Conservation (phyloP, 345 rosid species). For the Linum usitatissimum region DNA sequence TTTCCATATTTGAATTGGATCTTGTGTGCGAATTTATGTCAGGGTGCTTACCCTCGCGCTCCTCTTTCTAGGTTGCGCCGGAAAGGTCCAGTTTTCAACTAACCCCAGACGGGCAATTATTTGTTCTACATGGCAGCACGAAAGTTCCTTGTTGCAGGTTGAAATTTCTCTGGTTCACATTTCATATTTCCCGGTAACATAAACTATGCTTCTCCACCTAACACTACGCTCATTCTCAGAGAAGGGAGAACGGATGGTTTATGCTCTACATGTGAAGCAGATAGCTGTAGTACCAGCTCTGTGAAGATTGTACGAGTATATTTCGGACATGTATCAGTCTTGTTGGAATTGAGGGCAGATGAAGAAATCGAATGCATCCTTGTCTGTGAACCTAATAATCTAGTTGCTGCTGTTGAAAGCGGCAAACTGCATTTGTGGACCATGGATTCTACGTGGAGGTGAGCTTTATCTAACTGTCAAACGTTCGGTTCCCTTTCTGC, state of each 20-base stretch:
- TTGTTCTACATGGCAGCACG: constrained; percentile 48
- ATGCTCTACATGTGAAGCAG: constrained; percentile 60
- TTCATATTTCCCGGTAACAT: background rate
- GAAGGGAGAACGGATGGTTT: constrained; percentile 53
- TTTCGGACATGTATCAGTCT: constrained; percentile 58
- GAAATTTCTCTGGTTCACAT: constrained; percentile 10
- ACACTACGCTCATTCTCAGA: constrained; percentile 28
- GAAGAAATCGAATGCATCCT: constrained; percentile 45
- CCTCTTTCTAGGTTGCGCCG: constrained; percentile 34
- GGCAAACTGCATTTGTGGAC: constrained; percentile 66
- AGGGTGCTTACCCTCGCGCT: constrained; percentile 4
- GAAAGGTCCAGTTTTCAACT: constrained; percentile 53
- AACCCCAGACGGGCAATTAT: constrained; percentile 59
- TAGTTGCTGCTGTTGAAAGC: constrained; percentile 57
- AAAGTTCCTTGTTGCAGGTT: constrained; percentile 87
- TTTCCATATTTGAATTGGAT: background rate
- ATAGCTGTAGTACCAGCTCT: constrained; percentile 35
- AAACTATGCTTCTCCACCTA: background rate
- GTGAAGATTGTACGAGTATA: constrained; percentile 58
- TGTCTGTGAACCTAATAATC: constrained; percentile 51
- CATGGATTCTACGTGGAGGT: constrained; percentile 87
- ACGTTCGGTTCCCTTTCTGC: constrained; percentile 4
- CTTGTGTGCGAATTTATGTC: constrained; percentile 1
- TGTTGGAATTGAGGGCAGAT: constrained; percentile 42
- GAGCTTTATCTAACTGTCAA: background rate